Evolutionary conservation across 2,329 filamentous ascomycete species (phyloP), one percentile per base, ranked within the genome.

Genomic region (Aspergillus fructus): DNA sequence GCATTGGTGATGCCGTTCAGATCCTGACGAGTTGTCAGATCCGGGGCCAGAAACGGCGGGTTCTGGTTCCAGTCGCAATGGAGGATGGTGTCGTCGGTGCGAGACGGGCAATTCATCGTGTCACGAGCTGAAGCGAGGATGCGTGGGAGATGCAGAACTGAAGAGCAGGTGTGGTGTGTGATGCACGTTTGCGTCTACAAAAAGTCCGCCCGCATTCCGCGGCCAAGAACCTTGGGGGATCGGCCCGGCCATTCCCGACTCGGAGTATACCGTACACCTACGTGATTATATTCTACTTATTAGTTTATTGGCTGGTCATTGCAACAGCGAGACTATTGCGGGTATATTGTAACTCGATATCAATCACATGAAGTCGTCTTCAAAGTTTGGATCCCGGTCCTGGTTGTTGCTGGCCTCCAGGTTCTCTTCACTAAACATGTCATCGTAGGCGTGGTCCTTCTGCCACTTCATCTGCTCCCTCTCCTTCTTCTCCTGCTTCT

Each of bases 401-500:
- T 97, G 90, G 75, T 99, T 99, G 78, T 88, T 96, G 55, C 86
- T 86, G 21, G 75, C 78, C 43, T 86, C 86, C 78, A 96, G 82
- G 66, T 89, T 89, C 57, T 96, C 90, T 53, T 96, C 91, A 4
- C 84, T 86, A 74, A 96, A 92, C 53, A 97, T 76, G 47, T 96
- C 92, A 71, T 97, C 94, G 74, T 99, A 99, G 2, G 93, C 93
- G 76, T 99, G 93, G n/a, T 96, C 92, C 77, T 94, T 94, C 76
- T 96, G 91, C 83, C 87, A 96, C 74, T 96, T 96, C 77, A 93
- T 85, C 75, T 96, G 89, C 75, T 91, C 89, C 63, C 91, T 84
- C 78, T 97, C 91, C 74, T 91, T 88, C 49, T 71, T 74, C 60
- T 79, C 76, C 56, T 70, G 70, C 62, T 78, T 77, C 41, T 79